Percentiles rank a stretch among this genome's conserved stretches.
phyloP scores from a whole-genome alignment of 2,329 filamentous ascomycete species.

The Hypoxylon sp. region DNA sequence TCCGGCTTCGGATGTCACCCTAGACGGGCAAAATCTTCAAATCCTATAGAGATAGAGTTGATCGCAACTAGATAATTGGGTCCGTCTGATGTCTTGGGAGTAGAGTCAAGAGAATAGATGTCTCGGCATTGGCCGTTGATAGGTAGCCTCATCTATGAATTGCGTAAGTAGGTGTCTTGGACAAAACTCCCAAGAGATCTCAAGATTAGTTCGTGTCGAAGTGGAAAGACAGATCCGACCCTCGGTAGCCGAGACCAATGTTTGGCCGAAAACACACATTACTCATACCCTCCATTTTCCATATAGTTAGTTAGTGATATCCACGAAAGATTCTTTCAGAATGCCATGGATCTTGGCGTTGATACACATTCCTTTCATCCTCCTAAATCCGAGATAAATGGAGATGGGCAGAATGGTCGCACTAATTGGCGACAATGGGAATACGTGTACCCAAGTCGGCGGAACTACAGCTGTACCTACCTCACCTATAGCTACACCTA shows the following conservation, averaged over 20 bases:
- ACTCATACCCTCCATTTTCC: slow-evolving; percentile 21
- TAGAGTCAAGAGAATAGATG: slow-evolving; percentile 3
- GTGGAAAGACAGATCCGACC: slow-evolving; percentile 24
- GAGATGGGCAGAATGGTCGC: slow-evolving; percentile 20
- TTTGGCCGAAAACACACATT: slow-evolving; percentile 36
- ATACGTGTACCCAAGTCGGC: slow-evolving; percentile 20
- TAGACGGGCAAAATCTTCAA: slow-evolving; percentile 7
- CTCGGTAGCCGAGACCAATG: slow-evolving; percentile 16
- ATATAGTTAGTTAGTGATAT: slow-evolving; percentile 1
- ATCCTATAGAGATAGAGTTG: slow-evolving; percentile 11
- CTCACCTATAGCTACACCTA: slow-evolving; percentile 34
- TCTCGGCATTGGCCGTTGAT: slow-evolving; percentile 10
- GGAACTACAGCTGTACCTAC: slow-evolving; percentile 23
- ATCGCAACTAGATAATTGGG: slow-evolving; percentile 18
- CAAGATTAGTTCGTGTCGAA: slow-evolving; percentile 21
- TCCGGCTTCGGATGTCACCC: slow-evolving; percentile 29
- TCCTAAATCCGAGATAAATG: slow-evolving; percentile 26
- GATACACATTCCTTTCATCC: slow-evolving; percentile 22
- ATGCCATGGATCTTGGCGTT: slow-evolving; percentile 38
- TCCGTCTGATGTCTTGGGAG: background rate
- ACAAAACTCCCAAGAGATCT: slow-evolving; percentile 13
- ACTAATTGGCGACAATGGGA: slow-evolving; percentile 21
- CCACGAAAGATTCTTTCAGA: slow-evolving; percentile 23
- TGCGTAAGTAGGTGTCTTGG: slow-evolving; percentile 8
- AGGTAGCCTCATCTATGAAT: slow-evolving; percentile 8